Base-by-base conservation (phyloP, 148 eudicot species). In the Amaranthus hypochondriacus region DNA sequence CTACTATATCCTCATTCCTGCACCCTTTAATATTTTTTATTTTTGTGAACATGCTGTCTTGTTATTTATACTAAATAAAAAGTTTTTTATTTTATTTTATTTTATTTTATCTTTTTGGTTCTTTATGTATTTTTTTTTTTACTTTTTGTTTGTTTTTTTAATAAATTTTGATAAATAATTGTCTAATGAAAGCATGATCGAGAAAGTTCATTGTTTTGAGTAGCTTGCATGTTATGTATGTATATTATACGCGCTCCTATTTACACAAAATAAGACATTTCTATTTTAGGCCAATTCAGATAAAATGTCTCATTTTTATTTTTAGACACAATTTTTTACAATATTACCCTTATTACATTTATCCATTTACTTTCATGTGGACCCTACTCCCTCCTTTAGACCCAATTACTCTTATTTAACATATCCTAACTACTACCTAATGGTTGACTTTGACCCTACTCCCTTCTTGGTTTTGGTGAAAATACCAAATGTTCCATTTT, bases 171-270 rank as follows among this genome's bases (percentile, higher is more conserved):
- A 48, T 73, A 67, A 53, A 73, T 78, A 46, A 74, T 79, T 69
- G 74, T 49, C 51, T 48, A 74, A 69, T 79, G 74, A 79, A 63
- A 79, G 70, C 70, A 73, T 73, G 77, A 28, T 28, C 39, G 39
- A 54, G 58, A 69, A 79, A 74, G 71, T 68, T 54, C 9, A 42
- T 56, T 65, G 67, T 57, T 57, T 79, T 69, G 82, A 79, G 78
- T 79, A 74, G 82, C 82, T 79, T 74, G 67, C 70, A 74, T 79
- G 72, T 63, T 75, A 63, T 79, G 70, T 69, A 56, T 70, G 57
- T 61, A 13, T 4, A 7, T 58, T 56, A 47, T 74, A 7, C 74
- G 48, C 57, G 13, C 47, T 56, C 54, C 59, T 48, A 56, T 53
- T 10, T 52, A 50, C 18, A 18, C 18, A 18, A 18, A 18, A 18